A percentile compares a stretch with the other conserved stretches of the same genome.
phyloP scores from a whole-genome alignment of 208 protist species.

The Leishmania arabica region DNA sequence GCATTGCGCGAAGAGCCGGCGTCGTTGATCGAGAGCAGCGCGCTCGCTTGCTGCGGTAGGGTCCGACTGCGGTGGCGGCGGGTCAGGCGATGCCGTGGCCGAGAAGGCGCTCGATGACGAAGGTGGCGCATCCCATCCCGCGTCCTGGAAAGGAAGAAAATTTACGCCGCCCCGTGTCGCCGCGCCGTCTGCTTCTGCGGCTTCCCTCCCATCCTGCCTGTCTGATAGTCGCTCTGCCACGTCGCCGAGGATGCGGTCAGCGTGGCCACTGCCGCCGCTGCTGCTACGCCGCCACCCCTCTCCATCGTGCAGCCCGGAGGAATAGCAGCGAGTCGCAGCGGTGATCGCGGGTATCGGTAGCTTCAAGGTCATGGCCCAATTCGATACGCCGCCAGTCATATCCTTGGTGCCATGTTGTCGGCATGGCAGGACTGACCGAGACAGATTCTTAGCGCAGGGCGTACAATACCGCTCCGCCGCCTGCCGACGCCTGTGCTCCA shows the following conservation, averaged over 20 bases:
- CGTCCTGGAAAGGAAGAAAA: neutral
- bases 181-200: neutral
- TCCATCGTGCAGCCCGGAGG: neutral
- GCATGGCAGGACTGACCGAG: neutral
- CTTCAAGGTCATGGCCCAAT: neutral
- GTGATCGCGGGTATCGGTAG: neutral
- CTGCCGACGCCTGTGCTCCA: neutral
- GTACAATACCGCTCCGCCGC: neutral
- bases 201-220: neutral
- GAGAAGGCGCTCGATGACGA: neutral
- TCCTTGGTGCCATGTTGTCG: neutral
- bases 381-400: neutral
- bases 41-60: conserved; percentile 5
- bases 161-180: neutral
- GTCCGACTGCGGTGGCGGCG: conserved; percentile 7
- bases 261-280: neutral
- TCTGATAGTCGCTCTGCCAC: neutral
- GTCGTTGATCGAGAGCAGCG: conserved; percentile 14
- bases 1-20: conserved; percentile 21
- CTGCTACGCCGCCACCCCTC: neutral
- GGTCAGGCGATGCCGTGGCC: neutral
- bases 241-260: neutral
- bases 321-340: conserved; percentile 9
- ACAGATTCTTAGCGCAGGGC: neutral
- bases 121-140: neutral